Base-by-base conservation (phyloP, 2,329 filamentous ascomycete species). In the Epichloe baconii region DNA sequence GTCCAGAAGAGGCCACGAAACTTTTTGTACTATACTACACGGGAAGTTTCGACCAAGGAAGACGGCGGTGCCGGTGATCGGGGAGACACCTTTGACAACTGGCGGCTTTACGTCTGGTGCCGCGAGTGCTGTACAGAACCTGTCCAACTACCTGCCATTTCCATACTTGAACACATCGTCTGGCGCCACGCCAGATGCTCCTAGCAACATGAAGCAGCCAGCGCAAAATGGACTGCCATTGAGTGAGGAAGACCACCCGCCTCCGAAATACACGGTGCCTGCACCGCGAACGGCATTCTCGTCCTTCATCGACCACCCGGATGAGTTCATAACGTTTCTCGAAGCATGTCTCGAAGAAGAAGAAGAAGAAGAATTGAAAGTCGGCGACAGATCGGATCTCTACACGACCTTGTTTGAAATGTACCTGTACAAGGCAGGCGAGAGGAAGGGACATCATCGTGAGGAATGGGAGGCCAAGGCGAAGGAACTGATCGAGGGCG, bases 321-420 rank as follows among this genome's bases (percentile, higher is more conserved):
- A 90, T 52, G 83, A 96, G 61, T 97, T 98, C 59, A 91, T 97
- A 55, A 73, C 82, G 15, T 98, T 98, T 63, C 74, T 98, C 0
- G 91, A 98, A 67, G 88, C 89, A 5, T 90, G 91, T 54, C 78
- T 95, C 5, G 72, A 82, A 47, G 83, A 89, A 52, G 74, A 21
- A 21, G 74, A 21, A 21, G 17, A 17, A 17, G 19, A 82, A 19
- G 76, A 78, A 21, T 68, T 95, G n/a, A 81, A 80, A 19, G 75
- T 86, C 37, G 77, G 81, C 8, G 86, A 96, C 63, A 86, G 82
- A 56, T 79, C 84, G 1, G 94, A 98, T 65, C 75, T 98, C 15
- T 93, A 93, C 62, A 97, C 91, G 0, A 96, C 94, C 0, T 68
- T 98, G 14, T 97, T 98, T 62, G 94, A 98, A 66, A 97, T 98